Evolutionary conservation across 768 basidiomycete species (phyloP).

Genomic region (Trametes sanguinea): DNA sequence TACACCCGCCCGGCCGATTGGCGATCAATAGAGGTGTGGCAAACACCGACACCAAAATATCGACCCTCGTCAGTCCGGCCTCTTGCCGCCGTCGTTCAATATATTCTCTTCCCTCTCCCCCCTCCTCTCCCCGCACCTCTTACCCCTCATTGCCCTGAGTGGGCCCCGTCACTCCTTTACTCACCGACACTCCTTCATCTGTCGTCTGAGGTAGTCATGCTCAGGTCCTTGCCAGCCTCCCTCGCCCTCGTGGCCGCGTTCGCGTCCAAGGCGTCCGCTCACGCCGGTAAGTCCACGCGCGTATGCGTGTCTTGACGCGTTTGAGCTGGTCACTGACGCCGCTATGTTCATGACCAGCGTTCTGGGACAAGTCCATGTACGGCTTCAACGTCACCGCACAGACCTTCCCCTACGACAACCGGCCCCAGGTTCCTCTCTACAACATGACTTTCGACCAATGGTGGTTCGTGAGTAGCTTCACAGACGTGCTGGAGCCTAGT

Average conservation of each 20-base stretch:
- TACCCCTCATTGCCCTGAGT: conserved; percentile 9
- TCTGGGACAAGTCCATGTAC: conserved; percentile 40
- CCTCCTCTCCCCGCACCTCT: background rate
- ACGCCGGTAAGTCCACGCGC: conserved; percentile 17
- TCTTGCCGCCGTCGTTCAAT: conserved; percentile 4
- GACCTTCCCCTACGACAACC: conserved; percentile 36
- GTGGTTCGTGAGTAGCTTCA: conserved; percentile 39
- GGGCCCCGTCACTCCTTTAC: conserved; percentile 20
- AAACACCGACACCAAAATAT: background rate
- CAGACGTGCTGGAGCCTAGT: no score
- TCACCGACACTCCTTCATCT: background rate
- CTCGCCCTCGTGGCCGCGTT: conserved; percentile 20
- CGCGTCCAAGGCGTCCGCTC: conserved; percentile 22
- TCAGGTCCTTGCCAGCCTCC: conserved; percentile 17
- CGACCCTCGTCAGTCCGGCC: background rate
- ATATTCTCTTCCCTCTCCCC: conserved; percentile 1
- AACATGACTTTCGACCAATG: conserved; percentile 36
- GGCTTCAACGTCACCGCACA: conserved; percentile 41
- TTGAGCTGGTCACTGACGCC: background rate
- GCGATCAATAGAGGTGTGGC: conserved; percentile 1
- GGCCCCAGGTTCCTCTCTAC: conserved; percentile 40
- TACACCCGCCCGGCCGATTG: conserved; percentile 8
- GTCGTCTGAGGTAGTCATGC: conserved; percentile 15
- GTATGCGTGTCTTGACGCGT: background rate
- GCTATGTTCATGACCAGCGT: conserved; percentile 20